Conservation (phyloP, 2,329 filamentous ascomycete genomes). For the Aspergillus fischeri region DNA sequence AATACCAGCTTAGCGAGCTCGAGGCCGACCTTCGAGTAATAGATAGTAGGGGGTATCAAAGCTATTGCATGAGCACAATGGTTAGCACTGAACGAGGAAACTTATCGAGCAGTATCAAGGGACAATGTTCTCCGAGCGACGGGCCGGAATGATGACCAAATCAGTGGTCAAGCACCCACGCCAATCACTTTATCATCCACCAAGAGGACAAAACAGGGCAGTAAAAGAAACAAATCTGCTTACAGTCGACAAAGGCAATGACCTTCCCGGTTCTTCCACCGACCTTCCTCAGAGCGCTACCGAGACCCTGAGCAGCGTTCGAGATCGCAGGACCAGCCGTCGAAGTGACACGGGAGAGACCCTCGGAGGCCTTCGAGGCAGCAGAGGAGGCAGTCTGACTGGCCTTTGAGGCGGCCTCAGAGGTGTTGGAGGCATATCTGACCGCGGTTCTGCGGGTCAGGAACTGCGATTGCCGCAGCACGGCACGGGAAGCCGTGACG, state of each 20-base stretch:
- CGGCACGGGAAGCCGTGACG: slow-evolving; percentile 40
- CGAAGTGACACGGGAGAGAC: slow-evolving; percentile 74
- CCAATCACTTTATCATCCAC: background rate
- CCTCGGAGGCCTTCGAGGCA: slow-evolving; percentile 67
- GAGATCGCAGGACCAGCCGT: slow-evolving; percentile 74
- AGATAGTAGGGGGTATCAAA: slow-evolving; percentile 78
- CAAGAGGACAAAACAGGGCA: background rate
- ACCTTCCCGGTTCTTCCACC: slow-evolving; percentile 79
- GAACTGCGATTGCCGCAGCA: slow-evolving; percentile 46
- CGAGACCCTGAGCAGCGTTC: slow-evolving; percentile 65
- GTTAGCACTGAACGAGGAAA: slow-evolving; percentile 19
- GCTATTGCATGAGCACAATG: slow-evolving; percentile 49
- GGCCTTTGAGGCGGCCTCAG: slow-evolving; percentile 44
- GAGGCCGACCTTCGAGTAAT: slow-evolving; percentile 85
- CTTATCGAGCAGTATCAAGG: background rate
- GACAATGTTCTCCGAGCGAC: background rate
- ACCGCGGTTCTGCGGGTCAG: slow-evolving; percentile 43
- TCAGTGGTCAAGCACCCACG: background rate
- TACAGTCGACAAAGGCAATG: slow-evolving; percentile 81
- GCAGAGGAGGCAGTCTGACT: slow-evolving; percentile 41
- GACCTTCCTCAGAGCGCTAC: slow-evolving; percentile 66
- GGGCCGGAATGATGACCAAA: background rate
- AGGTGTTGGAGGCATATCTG: slow-evolving; percentile 46
- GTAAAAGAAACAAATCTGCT: slow-evolving; percentile 34
- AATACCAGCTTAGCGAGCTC: slow-evolving; percentile 88